These are phyloP conservation scores for Amanita jacksonii DNA, from an alignment of 768 basidiomycete genomes.

Conservation along the genomic window DNA sequence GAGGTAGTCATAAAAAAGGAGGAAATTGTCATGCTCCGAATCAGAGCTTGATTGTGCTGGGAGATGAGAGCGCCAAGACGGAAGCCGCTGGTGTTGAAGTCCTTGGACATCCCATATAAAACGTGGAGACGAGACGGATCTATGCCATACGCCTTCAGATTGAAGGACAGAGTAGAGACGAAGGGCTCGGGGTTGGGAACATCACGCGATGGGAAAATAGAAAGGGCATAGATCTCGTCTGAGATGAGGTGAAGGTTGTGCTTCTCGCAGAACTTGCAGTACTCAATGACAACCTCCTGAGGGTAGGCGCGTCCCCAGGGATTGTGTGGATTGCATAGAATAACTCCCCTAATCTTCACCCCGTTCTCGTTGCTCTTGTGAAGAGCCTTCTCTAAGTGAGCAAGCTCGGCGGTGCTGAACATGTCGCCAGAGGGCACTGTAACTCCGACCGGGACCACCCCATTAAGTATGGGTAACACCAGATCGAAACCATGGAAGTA, in stretches of 20 bases:
- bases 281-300: slow-evolving; percentile 15
- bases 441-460: slow-evolving; percentile 9
- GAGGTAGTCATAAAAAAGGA: slow-evolving; percentile 15
- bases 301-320: slow-evolving; percentile 17
- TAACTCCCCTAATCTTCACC: slow-evolving; percentile 15
- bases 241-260: slow-evolving; percentile 20
- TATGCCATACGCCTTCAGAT: slow-evolving; percentile 13
- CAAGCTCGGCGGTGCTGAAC: slow-evolving; percentile 11
- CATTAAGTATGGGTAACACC: slow-evolving; percentile 5
- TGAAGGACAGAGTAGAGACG: slow-evolving; percentile 15
- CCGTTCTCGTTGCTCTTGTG: slow-evolving; percentile 11
- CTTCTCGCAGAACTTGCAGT: slow-evolving; percentile 12
- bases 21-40: slow-evolving; percentile 13
- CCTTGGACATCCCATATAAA: slow-evolving; percentile 22
- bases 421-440: slow-evolving; percentile 7
- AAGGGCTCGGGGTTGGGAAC: slow-evolving; percentile 15
- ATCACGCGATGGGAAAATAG: slow-evolving; percentile 15
- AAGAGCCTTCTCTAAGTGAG: slow-evolving; percentile 14
- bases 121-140: slow-evolving; percentile 18
- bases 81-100: slow-evolving; percentile 20
- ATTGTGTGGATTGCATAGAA: slow-evolving; percentile 23
- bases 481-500: slow-evolving; percentile 16
- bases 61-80: slow-evolving; percentile 17
- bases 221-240: slow-evolving; percentile 22
- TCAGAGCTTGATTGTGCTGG: slow-evolving; percentile 9